These are phyloP conservation scores for Drosera spatulata DNA, from an alignment of 179 eudicot genomes.

Conservation along the genomic window DNA sequence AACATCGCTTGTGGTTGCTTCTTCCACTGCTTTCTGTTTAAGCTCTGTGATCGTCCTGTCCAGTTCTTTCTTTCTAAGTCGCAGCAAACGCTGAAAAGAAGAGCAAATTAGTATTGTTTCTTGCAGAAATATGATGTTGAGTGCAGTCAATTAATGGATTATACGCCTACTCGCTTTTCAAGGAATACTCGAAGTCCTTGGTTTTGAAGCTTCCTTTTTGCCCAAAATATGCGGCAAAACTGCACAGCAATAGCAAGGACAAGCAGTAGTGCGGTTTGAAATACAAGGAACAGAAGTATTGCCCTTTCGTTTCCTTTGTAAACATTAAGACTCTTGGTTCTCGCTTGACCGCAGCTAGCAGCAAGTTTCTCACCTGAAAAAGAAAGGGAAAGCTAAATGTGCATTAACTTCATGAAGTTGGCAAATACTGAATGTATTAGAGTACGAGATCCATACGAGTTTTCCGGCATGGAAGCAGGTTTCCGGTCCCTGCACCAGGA, in stretches of 20 bases:
- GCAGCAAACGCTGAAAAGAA: conserved; percentile 52
- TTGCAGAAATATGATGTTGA: not conserved
- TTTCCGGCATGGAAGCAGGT: conserved; percentile 62
- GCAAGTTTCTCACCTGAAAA: conserved; percentile 57
- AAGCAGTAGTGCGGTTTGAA: conserved; percentile 47
- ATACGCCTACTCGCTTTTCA: conserved; percentile 64
- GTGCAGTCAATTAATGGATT: not conserved
- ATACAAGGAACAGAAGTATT: conserved; percentile 55
- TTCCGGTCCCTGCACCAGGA: conserved; percentile 57
- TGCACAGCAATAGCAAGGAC: conserved; percentile 42
- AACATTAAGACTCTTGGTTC: conserved; percentile 33
- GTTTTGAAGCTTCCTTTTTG: conserved; percentile 66
- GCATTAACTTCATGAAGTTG: not conserved
- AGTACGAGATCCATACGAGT: conserved; percentile 27
- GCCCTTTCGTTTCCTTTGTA: conserved; percentile 74
- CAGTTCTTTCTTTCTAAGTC: conserved; percentile 62
- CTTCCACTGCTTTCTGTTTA: conserved; percentile 48
- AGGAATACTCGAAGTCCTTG: conserved; percentile 69
- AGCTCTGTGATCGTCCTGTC: conserved; percentile 63
- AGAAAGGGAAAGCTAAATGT: conserved; percentile 1
- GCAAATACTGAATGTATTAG: conserved; percentile 1
- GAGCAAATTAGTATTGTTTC: not conserved
- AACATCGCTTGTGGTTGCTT: conserved; percentile 33
- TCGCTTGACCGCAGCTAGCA: conserved; percentile 50
- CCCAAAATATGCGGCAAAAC: conserved; percentile 83